Evolutionary conservation across 176 grass and related monocot genomes (phyloP).

Genomic region (Ananas comosus): DNA sequence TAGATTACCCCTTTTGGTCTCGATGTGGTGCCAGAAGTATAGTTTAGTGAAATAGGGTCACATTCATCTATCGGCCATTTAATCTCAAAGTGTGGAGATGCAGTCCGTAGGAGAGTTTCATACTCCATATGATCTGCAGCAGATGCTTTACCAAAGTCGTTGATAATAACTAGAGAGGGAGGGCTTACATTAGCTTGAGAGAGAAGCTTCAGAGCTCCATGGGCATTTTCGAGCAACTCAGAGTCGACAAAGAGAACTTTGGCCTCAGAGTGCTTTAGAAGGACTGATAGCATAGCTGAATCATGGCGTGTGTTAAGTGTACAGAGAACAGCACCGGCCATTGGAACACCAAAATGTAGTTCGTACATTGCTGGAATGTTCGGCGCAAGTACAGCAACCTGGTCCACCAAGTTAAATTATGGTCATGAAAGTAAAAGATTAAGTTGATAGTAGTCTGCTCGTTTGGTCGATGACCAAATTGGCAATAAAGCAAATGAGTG

Average conservation of each 20-base stretch:
- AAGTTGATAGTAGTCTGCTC: too few species aligned
- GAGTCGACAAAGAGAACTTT: slow-evolving; percentile 61
- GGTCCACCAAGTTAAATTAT: slow-evolving; percentile 7
- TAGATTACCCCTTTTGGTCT: slow-evolving; percentile 79
- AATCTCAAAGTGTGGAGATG: slow-evolving; percentile 19
- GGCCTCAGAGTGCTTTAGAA: slow-evolving; percentile 68
- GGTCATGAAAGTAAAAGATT: slow-evolving; percentile 7
- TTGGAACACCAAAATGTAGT: slow-evolving; percentile 72
- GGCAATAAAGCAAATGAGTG: too few species aligned
- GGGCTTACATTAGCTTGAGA: slow-evolving; percentile 14
- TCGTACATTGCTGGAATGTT: slow-evolving; percentile 72
- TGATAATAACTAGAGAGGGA: slow-evolving; percentile 43
- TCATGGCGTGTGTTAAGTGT: slow-evolving; percentile 76
- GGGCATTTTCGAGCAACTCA: slow-evolving; percentile 32
- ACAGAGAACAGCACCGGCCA: slow-evolving; percentile 70
- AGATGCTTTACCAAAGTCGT: slow-evolving; percentile 18
- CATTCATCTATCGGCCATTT: slow-evolving; percentile 61
- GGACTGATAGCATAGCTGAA: slow-evolving; percentile 39
- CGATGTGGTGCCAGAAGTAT: slow-evolving; percentile 78
- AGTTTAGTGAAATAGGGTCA: slow-evolving; percentile 66
- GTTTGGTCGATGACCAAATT: too few species aligned
- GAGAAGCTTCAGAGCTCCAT: slow-evolving; percentile 41
- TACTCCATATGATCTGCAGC: slow-evolving; percentile 27
- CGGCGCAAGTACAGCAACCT: slow-evolving; percentile 71
- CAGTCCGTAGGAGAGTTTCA: slow-evolving; percentile 33